Evolutionary conservation across 805 yeast species (phyloP).

Genomic region (Ogataea trehalophila): DNA sequence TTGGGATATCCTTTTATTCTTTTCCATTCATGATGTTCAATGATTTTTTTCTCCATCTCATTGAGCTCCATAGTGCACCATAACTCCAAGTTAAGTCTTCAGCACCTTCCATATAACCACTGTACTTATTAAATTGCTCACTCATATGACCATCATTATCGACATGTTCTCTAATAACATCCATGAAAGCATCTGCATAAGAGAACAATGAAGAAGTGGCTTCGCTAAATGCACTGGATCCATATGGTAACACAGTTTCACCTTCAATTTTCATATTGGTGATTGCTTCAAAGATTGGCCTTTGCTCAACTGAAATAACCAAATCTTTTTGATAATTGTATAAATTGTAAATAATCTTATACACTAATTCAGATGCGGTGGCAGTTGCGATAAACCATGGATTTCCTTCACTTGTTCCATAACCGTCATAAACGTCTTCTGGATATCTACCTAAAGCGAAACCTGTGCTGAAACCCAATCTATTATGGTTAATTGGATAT

Average conservation of each 20-base stretch:
- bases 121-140: slow-evolving; percentile 80
- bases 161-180: slow-evolving; percentile 53
- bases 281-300: slow-evolving; percentile 18
- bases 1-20: not conserved
- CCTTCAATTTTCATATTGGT: slow-evolving; percentile 18
- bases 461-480: slow-evolving; percentile 37
- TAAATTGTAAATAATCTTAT: slow-evolving; percentile 46
- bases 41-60: slow-evolving; percentile 55
- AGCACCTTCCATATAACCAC: slow-evolving; percentile 89
- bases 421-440: slow-evolving; percentile 84
- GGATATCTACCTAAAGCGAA: slow-evolving; percentile 89
- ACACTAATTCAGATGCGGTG: slow-evolving; percentile 60
- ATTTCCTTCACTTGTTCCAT: slow-evolving; percentile 69
- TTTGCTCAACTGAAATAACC: slow-evolving; percentile 25
- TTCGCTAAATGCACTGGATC: slow-evolving; percentile 40
- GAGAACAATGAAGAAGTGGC: slow-evolving; percentile 41
- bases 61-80: slow-evolving; percentile 67
- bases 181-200: slow-evolving; percentile 66
- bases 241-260: slow-evolving; percentile 30
- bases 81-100: slow-evolving; percentile 87
- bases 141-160: slow-evolving; percentile 70
- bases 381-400: slow-evolving; percentile 90
- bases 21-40: slow-evolving; percentile 21
- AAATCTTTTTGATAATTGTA: slow-evolving; percentile 39
- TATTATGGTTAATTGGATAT: slow-evolving; percentile 68